Base-by-base conservation (phyloP, 768 basidiomycete genomes). In the Pluteus cervinus region DNA sequence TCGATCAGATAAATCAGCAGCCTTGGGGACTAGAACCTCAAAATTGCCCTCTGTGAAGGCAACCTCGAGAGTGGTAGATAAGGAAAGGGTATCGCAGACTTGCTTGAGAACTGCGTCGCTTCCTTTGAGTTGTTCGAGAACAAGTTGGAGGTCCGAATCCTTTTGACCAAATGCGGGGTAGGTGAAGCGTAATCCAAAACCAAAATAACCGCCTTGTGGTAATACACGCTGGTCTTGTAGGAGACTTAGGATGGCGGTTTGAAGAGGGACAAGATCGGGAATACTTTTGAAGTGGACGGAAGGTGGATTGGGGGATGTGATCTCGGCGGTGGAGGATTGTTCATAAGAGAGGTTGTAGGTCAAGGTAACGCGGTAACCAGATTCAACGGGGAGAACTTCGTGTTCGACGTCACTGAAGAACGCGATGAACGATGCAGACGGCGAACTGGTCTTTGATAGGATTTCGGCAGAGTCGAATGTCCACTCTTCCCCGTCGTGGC, bases 361-460 rank as follows among this genome's bases (percentile, higher is more conserved):
- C 29, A 69, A 41, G 0, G 66, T 67, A 3, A 71, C 56, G 1
- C 66, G 57, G 46, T 65, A 45, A 0, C 69, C 68, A 0, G 62
- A 56, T 0, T 38, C 46, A 4, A 71, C 62, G 6, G 49, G 45
- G 2, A 45, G 14, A 18, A 69, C 64, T 47, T 68, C 64, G 31
- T 68, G 65, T 35, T 65, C 65, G 36, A 70, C 57, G 39, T 68
- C 65, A 43, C 60, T 60, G 40, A 49, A 62, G 41, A 62, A 62
- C 11, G 57, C 62, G 28, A 60, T 53, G 12, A 59, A 63, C 7
- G 52, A 57, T 12, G 60, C 48, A 4, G 55, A 60, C 5, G 65
- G 49, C 26, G 24, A 20, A 14, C 26, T 23, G 4, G 39, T 11
- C 26, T 44, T 29, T 11, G 40, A 29, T 7, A 43, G 36, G 2